Conservation (phyloP, 345 rosid genomes). For the Acer yangbiense region DNA sequence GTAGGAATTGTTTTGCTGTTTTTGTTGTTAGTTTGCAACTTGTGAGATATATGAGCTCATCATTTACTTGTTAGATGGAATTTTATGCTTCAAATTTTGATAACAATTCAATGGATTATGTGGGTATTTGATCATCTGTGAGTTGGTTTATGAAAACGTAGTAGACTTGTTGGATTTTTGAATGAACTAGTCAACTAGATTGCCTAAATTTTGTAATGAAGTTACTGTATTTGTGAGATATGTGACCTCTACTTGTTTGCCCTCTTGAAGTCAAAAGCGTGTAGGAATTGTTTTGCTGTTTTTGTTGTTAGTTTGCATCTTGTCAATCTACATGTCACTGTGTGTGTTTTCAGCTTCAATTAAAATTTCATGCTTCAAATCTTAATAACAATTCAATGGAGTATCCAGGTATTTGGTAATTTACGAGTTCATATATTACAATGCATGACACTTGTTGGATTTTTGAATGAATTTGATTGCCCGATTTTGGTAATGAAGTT, state of each 20-base stretch:
- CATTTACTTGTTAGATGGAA: background rate
- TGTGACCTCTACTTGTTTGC: too few relatives aligned
- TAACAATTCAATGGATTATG: background rate
- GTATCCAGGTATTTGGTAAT: background rate
- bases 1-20: background rate
- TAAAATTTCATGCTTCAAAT: background rate
- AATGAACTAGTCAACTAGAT: background rate
- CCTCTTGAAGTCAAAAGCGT: too few relatives aligned
- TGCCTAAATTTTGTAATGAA: background rate
- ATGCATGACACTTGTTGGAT: background rate
- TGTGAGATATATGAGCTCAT: background rate
- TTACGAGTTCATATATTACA: background rate
- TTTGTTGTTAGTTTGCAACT: too few relatives aligned
- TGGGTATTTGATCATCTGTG: background rate
- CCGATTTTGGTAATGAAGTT: background rate
- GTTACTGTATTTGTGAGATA: too few relatives aligned
- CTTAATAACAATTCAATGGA: background rate
- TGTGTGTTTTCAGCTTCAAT: too few relatives aligned
- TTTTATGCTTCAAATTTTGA: background rate
- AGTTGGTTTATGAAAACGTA: background rate
- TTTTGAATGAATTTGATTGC: background rate
- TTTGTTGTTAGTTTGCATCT: too few relatives aligned
- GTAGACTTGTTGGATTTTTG: background rate
- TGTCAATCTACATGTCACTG: too few relatives aligned
- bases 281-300: background rate